Conservation (phyloP, 371 early-diverging fungal genomes). For the Mortierella sp. region DNA sequence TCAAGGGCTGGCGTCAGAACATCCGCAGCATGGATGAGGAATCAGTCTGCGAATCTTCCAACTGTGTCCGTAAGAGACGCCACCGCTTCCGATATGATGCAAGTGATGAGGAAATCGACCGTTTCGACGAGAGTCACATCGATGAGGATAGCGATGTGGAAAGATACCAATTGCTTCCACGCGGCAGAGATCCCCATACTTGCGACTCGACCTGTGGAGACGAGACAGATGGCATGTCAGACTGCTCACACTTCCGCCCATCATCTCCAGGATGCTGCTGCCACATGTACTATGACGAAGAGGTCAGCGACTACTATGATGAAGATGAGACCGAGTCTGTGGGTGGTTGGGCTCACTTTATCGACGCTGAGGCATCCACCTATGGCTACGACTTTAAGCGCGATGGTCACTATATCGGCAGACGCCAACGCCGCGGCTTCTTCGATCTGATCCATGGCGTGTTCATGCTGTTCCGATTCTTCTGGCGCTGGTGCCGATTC, state of each 20-base stretch:
- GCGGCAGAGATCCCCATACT: slow-evolving; percentile 3
- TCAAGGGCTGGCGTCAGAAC: slow-evolving; percentile 47
- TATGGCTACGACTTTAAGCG: slow-evolving; percentile 51
- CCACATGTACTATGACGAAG: slow-evolving; percentile 41
- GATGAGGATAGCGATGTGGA: slow-evolving; percentile 49
- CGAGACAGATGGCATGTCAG: slow-evolving; percentile 31
- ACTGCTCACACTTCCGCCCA: slow-evolving; percentile 29
- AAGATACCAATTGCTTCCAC: slow-evolving; percentile 27
- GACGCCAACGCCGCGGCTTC: slow-evolving; percentile 30
- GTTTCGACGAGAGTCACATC: not conserved
- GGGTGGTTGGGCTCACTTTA: slow-evolving; percentile 52
- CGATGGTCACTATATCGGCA: slow-evolving; percentile 50
- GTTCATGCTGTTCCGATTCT: slow-evolving; percentile 55
- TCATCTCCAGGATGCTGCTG: slow-evolving; percentile 48
- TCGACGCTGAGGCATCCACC: slow-evolving; percentile 51
- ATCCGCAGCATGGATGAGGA: slow-evolving; percentile 36
- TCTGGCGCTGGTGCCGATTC: slow-evolving; percentile 76
- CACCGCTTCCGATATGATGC: slow-evolving; percentile 24
- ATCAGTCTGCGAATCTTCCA: slow-evolving; percentile 42
- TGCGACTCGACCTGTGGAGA: slow-evolving; percentile 6
- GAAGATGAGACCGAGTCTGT: slow-evolving; percentile 48
- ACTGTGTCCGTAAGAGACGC: slow-evolving; percentile 44
- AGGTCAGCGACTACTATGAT: slow-evolving; percentile 28
- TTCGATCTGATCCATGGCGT: slow-evolving; percentile 46
- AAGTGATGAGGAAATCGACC: slow-evolving; percentile 24